These are phyloP conservation scores for Plasmodium fragile DNA, from an alignment of 169 alveolate genomes.

Conservation along the genomic window DNA sequence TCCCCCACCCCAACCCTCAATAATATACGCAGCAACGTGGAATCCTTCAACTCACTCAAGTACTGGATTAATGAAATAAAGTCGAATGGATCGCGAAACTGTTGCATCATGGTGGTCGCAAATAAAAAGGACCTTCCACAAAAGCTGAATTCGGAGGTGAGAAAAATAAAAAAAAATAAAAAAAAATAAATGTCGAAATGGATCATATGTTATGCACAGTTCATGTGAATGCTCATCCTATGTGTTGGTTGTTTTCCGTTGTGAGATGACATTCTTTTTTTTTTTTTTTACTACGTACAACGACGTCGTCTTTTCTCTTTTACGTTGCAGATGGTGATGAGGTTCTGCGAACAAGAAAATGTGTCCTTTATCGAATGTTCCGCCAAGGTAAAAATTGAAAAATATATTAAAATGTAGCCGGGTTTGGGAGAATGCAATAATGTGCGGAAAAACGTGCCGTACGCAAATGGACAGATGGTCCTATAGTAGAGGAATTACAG, in stretches of 20 bases:
- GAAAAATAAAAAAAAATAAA: background rate
- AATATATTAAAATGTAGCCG: background rate
- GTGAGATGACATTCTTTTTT: background rate
- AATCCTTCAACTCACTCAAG: constrained; percentile 79
- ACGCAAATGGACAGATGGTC: background rate
- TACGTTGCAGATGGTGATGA: constrained; percentile 72
- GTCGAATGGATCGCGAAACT: constrained; percentile 81
- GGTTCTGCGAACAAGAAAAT: constrained; percentile 71
- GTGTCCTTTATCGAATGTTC: constrained; percentile 80
- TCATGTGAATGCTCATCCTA: background rate
- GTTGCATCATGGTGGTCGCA: constrained; percentile 84
- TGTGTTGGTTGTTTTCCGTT: background rate
- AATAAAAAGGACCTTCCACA: constrained; percentile 83
- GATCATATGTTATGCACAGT: background rate
- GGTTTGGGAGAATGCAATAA: background rate
- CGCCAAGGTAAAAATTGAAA: constrained; percentile 76
- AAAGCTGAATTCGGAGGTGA: constrained; percentile 69
- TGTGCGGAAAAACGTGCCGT: background rate
- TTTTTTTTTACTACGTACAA: background rate
- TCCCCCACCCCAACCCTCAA: background rate
- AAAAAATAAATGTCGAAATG: background rate
- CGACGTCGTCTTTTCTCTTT: background rate
- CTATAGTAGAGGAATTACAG: background rate
- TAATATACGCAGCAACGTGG: constrained; percentile 53
- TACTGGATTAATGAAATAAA: constrained; percentile 85